Conservation (phyloP, 164 flowering plant species). For the Vitis rotundifolia region DNA sequence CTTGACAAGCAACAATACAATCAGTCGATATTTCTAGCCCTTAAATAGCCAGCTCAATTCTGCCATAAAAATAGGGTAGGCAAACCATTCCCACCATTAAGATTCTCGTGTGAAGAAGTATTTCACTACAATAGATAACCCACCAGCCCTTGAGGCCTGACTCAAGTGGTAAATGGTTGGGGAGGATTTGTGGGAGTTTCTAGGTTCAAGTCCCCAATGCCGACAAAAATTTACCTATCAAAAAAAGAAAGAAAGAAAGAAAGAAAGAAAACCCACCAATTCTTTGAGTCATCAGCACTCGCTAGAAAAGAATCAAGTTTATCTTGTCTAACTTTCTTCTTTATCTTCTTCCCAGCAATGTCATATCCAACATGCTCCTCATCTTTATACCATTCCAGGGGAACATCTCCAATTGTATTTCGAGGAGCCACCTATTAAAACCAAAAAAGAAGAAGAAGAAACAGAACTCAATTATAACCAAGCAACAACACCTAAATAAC, state of each 20-base stretch:
- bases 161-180: too few relatives aligned
- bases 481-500: not conserved
- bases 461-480: too few relatives aligned
- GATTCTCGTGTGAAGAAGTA: too few relatives aligned
- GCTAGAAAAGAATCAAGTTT: conserved; percentile 71
- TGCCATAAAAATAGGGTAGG: too few relatives aligned
- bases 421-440: conserved; percentile 65
- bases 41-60: too few relatives aligned
- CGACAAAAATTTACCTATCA: not conserved
- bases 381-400: conserved; percentile 81
- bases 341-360: conserved; percentile 82
- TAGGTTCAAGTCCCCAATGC: not conserved
- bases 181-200: too few relatives aligned
- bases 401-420: conserved; percentile 91
- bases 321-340: conserved; percentile 73
- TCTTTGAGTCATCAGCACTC: conserved; percentile 67
- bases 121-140: not conserved
- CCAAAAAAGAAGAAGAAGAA: not conserved
- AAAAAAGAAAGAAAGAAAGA: not conserved
- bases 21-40: too few relatives aligned
- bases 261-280: conserved; percentile 52
- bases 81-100: too few relatives aligned
- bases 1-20: too few relatives aligned
- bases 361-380: conserved; percentile 96
- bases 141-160: too few relatives aligned